phyloP scores from a whole-genome alignment of 2,329 filamentous ascomycete species.

The Paracoccidioides lutzii region DNA sequence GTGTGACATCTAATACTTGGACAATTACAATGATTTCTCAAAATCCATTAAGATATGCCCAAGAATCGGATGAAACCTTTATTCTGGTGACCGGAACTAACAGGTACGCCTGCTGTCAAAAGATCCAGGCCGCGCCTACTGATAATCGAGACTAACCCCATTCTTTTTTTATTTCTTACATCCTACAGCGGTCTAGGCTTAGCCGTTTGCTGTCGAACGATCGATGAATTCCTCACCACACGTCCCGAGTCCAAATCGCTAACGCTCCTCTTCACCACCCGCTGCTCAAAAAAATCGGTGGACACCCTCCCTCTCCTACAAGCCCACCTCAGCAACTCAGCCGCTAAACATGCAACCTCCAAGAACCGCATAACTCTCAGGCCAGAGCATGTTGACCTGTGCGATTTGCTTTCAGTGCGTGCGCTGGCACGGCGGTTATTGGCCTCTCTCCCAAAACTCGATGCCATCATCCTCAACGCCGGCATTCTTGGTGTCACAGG shows the following conservation, averaged over 20 bases:
- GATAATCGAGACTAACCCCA: neutral
- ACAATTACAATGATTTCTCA: conserved; percentile 1
- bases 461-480: conserved; percentile 73
- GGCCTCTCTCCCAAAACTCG: conserved; percentile 51
- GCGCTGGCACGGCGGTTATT: conserved; percentile 40
- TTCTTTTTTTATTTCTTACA: neutral
- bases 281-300: conserved; percentile 58
- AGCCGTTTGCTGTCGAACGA: conserved; percentile 68
- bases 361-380: conserved; percentile 37
- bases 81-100: conserved; percentile 77
- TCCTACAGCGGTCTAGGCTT: conserved; percentile 68
- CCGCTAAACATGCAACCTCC: conserved; percentile 29
- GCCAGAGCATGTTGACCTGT: conserved; percentile 47
- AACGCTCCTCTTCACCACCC: conserved; percentile 71
- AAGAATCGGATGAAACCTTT: conserved; percentile 18
- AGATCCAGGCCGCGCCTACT: neutral
- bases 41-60: neutral
- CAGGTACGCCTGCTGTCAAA: conserved; percentile 45
- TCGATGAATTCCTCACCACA: conserved; percentile 72
- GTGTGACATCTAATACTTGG: too few species aligned
- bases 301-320: conserved; percentile 56
- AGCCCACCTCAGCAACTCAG: conserved; percentile 42
- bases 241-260: conserved; percentile 56
- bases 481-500: conserved; percentile 78
- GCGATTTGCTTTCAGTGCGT: conserved; percentile 43